phyloP scores from a whole-genome alignment of 2,329 filamentous ascomycete genomes.

The Tricladium varicosporioides region DNA sequence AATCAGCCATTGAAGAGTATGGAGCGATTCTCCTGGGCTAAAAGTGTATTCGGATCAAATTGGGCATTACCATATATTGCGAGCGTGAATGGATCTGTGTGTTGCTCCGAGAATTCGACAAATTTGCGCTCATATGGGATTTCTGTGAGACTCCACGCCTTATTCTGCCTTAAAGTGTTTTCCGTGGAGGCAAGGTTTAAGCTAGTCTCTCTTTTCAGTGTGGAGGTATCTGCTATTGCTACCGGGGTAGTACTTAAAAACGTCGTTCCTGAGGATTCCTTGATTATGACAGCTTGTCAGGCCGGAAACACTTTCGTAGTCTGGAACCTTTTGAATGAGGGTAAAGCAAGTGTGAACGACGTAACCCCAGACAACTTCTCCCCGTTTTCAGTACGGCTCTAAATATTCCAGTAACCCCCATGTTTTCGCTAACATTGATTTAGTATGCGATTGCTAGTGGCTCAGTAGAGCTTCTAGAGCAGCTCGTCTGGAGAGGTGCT shows the following conservation, averaged over 20 bases:
- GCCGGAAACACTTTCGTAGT: constrained; percentile 3
- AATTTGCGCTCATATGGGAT: not conserved
- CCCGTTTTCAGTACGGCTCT: constrained; percentile 7
- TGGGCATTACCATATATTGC: not conserved
- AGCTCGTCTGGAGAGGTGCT: not conserved
- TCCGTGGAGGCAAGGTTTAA: not conserved
- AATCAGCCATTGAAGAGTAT: not conserved
- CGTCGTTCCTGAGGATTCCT: constrained; percentile 6
- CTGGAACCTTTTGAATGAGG: constrained; percentile 1
- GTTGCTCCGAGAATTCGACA: not conserved
- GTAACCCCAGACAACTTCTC: constrained; percentile 6
- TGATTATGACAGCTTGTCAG: constrained; percentile 9
- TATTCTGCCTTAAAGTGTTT: not conserved
- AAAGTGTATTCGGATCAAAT: not conserved
- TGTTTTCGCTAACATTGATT: not conserved
- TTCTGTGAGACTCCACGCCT: not conserved
- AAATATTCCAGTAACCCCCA: not conserved
- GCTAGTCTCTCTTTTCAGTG: not conserved
- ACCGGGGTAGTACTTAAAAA: constrained; percentile 1
- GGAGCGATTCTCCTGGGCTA: not conserved
- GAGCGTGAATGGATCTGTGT: not conserved
- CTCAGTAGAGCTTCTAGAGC: not conserved
- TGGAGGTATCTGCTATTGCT: not conserved
- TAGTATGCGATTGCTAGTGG: constrained; percentile 13
- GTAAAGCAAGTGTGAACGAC: constrained; percentile 11